Percentiles rank a stretch among this genome's conserved stretches.
Conservation (phyloP, 768 basidiomycete genomes). For the Lanmaoa pseudosensibilis region DNA sequence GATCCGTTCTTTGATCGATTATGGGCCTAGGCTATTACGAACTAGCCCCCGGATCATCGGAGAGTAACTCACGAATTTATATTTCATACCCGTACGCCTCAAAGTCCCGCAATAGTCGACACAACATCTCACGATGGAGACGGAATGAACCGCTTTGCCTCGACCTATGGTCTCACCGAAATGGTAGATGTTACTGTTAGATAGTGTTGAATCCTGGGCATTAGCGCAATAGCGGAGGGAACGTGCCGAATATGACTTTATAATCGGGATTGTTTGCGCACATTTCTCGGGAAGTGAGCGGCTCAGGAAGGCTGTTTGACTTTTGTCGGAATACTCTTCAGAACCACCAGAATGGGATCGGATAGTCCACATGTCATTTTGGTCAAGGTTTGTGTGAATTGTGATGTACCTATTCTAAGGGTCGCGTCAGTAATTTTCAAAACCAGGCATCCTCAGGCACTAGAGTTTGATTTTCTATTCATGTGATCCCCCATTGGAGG, state of each 20-base stretch:
- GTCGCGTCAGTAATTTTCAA: neutral
- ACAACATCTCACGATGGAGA: neutral
- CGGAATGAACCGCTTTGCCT: neutral
- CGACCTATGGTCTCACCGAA: neutral
- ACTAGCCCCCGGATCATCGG: neutral
- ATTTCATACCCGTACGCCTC: neutral
- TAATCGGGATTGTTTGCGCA: neutral
- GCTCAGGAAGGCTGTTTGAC: neutral
- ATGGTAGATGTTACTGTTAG: neutral
- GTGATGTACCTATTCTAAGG: neutral
- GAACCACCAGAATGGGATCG: neutral
- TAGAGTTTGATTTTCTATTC: neutral
- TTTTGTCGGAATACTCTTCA: neutral
- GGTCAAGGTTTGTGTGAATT: neutral
- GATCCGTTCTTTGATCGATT: neutral
- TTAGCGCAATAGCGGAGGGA: neutral
- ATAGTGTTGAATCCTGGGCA: neutral
- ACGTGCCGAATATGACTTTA: neutral
- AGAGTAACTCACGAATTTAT: neutral
- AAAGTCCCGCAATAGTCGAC: neutral
- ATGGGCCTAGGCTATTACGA: neutral
- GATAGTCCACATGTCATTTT: neutral
- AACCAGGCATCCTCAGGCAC: neutral
- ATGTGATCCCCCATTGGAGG: neutral
- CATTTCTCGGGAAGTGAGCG: neutral